Percentiles rank a stretch among this genome's conserved stretches.
These are phyloP conservation scores for Wallacemonas sp. DNA, from an alignment of 208 protist species.

Conservation along the genomic window DNA sequence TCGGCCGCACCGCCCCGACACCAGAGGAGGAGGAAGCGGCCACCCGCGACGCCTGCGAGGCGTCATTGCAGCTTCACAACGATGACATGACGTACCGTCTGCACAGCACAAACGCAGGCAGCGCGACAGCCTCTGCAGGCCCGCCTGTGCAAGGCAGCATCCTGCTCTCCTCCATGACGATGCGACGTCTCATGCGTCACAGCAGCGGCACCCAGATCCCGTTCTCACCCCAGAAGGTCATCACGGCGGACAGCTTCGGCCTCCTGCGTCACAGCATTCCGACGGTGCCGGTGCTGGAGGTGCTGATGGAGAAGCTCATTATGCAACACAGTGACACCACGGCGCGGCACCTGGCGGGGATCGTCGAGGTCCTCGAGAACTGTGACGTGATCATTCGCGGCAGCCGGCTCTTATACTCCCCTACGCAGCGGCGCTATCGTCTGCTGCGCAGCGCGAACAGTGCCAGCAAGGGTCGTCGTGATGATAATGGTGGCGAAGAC, in stretches of 20 bases:
- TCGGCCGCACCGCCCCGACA: constrained; percentile 19
- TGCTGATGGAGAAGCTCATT: constrained; percentile 24
- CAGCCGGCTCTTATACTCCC: constrained; percentile 39
- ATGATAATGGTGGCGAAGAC: too few species aligned
- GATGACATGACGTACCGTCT: too few species aligned
- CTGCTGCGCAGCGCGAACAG: too few species aligned
- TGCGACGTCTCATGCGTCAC: constrained; percentile 23
- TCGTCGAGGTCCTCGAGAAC: constrained; percentile 40
- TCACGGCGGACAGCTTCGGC: constrained; percentile 28
- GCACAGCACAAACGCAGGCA: neutral
- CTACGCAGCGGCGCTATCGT: constrained; percentile 16
- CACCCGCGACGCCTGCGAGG: too few species aligned
- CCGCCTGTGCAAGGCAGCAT: neutral
- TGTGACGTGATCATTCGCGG: constrained; percentile 47
- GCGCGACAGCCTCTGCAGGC: neutral
- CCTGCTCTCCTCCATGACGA: constrained; percentile 1
- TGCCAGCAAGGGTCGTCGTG: too few species aligned
- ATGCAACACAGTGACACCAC: neutral
- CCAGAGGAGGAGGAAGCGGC: neutral
- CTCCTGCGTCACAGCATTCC: constrained; percentile 25
- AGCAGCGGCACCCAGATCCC: neutral
- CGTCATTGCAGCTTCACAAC: too few species aligned
- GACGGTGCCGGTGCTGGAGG: constrained; percentile 21
- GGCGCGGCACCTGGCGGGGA: constrained; percentile 9
- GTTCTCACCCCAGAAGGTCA: constrained; percentile 21